Base-by-base conservation (phyloP, 305 asterid genomes). In the Lippia alba region DNA sequence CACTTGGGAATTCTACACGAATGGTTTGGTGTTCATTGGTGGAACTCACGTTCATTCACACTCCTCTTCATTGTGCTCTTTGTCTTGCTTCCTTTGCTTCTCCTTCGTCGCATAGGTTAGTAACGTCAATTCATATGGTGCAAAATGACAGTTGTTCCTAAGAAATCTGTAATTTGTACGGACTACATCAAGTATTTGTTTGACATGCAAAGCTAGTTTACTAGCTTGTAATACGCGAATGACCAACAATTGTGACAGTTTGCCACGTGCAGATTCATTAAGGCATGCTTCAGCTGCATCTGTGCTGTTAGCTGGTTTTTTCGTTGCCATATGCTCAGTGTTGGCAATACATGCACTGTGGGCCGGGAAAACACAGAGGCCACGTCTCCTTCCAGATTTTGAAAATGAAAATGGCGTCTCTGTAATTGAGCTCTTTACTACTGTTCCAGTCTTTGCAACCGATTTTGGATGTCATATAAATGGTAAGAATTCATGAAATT, bases 11-110 rank as follows among this genome's bases (percentile, higher is more conserved):
- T 92, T 68, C 78, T 94, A 49, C 99, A 90, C 79, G 94, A 89
- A 79, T 94, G 97, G 99, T 91, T 94, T 71, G 97, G 97, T 41
- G 63, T 72, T 69, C 97, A 89, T 39, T 91, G 97, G 97, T 94
- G 97, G 99, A 91, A 72, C 46, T 82, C 95, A 0, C 92, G 97
- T 5, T 87, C 91, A 76, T 84, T 65, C 77, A 74, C 99, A 0
- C 80, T 88, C 74, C 83, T 94, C 54, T 50, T 91, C 33, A 82
- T 94, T 34, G 90, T 94, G 76, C 82, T 94, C 64, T 79, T 91
- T 71, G 82, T 89, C 72, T 73, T 94, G 81, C 88, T 87, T 79
- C 99, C 97, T 9, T 83, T 94, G 67, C 91, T 90, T 74, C 84
- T 86, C 49, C 74, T 94, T 7, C 83, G 96, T 24, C 94, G 94